Percentiles rank a stretch among this genome's conserved stretches.
Evolutionary conservation across 345 rosid species (phyloP).

Genomic region (Hibiscus trionum): DNA sequence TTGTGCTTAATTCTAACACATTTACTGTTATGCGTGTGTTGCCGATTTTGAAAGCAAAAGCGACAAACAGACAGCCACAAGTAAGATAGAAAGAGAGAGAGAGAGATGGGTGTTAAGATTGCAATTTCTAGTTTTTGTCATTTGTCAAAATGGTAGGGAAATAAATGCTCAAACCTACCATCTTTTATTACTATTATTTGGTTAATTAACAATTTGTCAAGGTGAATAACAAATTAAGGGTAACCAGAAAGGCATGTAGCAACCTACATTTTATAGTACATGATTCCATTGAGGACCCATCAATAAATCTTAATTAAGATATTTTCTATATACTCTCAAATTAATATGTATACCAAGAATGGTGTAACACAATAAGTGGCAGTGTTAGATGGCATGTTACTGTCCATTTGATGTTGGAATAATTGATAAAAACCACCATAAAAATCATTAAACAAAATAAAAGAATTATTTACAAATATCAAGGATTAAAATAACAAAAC

Average conservation of each 20-base stretch:
- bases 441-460: no score
- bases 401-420: background rate
- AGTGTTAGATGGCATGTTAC: slow-evolving; percentile 1
- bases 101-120: background rate
- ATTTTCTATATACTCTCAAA: background rate
- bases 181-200: background rate
- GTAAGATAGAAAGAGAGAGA: background rate
- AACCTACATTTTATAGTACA: background rate
- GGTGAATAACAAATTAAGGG: background rate
- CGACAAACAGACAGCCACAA: background rate
- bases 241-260: no score
- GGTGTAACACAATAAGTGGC: background rate
- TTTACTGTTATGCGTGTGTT: background rate
- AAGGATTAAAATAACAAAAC: no score
- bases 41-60: slow-evolving; percentile 3
- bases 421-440: no score
- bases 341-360: background rate
- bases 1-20: no score
- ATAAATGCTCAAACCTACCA: background rate
- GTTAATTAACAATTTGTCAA: background rate
- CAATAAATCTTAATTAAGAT: background rate
- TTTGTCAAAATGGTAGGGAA: background rate
- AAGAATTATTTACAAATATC: no score
- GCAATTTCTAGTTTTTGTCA: background rate
- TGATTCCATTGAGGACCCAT: background rate